Evolutionary conservation across 2,329 filamentous ascomycete genomes (phyloP).

Genomic region (Fusarium sp.): DNA sequence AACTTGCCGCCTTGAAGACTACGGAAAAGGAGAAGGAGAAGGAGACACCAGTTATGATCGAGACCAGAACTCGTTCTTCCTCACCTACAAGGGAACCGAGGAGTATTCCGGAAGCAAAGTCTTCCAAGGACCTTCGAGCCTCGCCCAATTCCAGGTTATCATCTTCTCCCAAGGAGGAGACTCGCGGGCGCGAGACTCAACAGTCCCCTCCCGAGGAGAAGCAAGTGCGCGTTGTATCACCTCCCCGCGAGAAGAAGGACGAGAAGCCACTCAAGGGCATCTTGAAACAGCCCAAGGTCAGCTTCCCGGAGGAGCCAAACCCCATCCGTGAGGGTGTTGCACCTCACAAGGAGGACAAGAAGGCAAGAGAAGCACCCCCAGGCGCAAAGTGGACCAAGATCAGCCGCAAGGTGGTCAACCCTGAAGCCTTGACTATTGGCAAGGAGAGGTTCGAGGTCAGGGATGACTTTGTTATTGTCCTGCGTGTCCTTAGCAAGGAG

Average conservation of each 20-base stretch:
- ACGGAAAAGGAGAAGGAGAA: conserved; percentile 42
- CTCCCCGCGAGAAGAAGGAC: conserved; percentile 72
- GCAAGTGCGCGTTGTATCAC: conserved; percentile 77
- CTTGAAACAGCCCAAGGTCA: conserved; percentile 81
- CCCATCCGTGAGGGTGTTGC: conserved; percentile 90
- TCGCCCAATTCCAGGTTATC: conserved; percentile 28
- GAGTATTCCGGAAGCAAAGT: conserved; percentile 20
- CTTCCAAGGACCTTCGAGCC: conserved; percentile 27
- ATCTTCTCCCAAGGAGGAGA: conserved; percentile 45
- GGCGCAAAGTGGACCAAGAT: conserved; percentile 96
- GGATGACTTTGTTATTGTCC: conserved; percentile 93
- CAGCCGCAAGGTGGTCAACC: conserved; percentile 87
- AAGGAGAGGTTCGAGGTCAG: conserved; percentile 92
- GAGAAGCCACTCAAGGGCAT: conserved; percentile 84
- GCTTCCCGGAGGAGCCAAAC: conserved; percentile 88
- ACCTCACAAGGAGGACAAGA: conserved; percentile 88
- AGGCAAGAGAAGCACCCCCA: conserved; percentile 75
- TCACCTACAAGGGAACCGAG: conserved; percentile 32
- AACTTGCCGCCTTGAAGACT: conserved; percentile 58
- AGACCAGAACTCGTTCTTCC: conserved; percentile 42
- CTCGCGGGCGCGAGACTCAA: conserved; percentile 57
- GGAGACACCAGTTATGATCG: conserved; percentile 34
- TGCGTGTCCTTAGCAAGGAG: conserved; percentile 86
- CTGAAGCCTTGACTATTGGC: conserved; percentile 85
- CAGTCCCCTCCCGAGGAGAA: conserved; percentile 54